A percentile compares a stretch with the other conserved stretches of the same genome.
Evolutionary conservation across 1,139 yeast species (phyloP).

Genomic region (Yamadazyma pseudoaaseri): DNA sequence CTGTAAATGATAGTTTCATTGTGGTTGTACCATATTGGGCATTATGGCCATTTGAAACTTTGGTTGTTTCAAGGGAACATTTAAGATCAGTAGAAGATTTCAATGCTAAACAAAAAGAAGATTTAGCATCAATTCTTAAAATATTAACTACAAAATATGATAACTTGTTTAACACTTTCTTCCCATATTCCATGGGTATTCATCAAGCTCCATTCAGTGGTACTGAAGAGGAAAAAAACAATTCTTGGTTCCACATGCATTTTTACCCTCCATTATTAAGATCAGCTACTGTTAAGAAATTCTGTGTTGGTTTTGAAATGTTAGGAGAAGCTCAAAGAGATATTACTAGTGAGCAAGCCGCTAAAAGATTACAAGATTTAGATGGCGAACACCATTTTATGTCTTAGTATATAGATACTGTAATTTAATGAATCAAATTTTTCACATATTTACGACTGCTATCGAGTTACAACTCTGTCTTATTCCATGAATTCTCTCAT

Average conservation of each 20-base stretch:
- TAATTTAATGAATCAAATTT: background rate
- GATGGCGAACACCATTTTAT: constrained; percentile 40
- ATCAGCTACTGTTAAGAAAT: constrained; percentile 73
- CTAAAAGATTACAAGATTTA: constrained; percentile 50
- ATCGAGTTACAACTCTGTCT: too few relatives aligned
- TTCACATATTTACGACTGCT: background rate
- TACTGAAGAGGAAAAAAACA: constrained; percentile 33
- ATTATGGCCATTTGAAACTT: constrained; percentile 76
- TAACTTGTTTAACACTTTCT: constrained; percentile 65
- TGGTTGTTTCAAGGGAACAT: constrained; percentile 57
- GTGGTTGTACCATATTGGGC: constrained; percentile 87
- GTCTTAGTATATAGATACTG: constrained; percentile 7
- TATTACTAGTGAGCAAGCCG: constrained; percentile 75
- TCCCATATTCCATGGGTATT: constrained; percentile 81
- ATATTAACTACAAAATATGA: constrained; percentile 65
- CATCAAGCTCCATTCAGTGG: constrained; percentile 67
- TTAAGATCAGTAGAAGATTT: constrained; percentile 53
- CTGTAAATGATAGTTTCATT: constrained; percentile 60
- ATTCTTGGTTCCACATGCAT: constrained; percentile 73
- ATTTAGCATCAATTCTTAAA: constrained; percentile 57
- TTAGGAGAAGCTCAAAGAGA: constrained; percentile 80
- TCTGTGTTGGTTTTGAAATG: constrained; percentile 77
- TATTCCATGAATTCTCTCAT: too few relatives aligned
- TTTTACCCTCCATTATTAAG: constrained; percentile 77
- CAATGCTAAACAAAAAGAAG: constrained; percentile 46